These are phyloP conservation scores for Euphrasia arctica DNA, from an alignment of 305 asterid genomes.

Conservation along the genomic window DNA sequence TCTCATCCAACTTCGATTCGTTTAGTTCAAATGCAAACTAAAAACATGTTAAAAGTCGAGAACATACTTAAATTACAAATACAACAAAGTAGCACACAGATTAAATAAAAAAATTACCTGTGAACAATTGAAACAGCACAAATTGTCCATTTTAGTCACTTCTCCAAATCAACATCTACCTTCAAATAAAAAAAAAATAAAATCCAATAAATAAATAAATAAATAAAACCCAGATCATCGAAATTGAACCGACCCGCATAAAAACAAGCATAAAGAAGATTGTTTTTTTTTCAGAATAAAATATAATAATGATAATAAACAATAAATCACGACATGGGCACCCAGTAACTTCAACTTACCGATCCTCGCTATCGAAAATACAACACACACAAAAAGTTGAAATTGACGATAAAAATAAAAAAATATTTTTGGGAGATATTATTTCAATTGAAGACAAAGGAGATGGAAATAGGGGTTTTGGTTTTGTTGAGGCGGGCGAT, in stretches of 20 bases:
- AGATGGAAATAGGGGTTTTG: constrained; percentile 11
- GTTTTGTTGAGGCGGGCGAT: constrained; percentile 26
- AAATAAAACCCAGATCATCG: neutral
- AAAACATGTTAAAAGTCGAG: neutral
- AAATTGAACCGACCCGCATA: constrained; percentile 21
- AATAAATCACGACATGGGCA: constrained; percentile 33
- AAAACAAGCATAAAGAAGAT: constrained; percentile 36
- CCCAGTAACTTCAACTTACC: constrained; percentile 37
- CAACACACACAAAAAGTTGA: neutral
- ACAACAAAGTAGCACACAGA: neutral
- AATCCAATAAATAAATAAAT: constrained; percentile 1
- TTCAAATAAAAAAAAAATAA: constrained; percentile 21
- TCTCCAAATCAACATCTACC: constrained; percentile 55
- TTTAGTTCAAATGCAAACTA: neutral
- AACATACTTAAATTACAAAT: neutral
- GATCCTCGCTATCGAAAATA: constrained; percentile 49
- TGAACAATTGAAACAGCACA: constrained; percentile 68
- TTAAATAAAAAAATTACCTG: constrained; percentile 38
- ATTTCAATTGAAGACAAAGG: neutral
- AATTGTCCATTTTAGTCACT: constrained; percentile 52
- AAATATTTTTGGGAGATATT: neutral
- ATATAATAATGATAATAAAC: constrained; percentile 26
- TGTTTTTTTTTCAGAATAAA: constrained; percentile 23
- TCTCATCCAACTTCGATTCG: neutral
- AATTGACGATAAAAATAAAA: constrained; percentile 5